Evolutionary conservation across 768 basidiomycete genomes (phyloP).

Genomic region (Leccinum aurantiacum): DNA sequence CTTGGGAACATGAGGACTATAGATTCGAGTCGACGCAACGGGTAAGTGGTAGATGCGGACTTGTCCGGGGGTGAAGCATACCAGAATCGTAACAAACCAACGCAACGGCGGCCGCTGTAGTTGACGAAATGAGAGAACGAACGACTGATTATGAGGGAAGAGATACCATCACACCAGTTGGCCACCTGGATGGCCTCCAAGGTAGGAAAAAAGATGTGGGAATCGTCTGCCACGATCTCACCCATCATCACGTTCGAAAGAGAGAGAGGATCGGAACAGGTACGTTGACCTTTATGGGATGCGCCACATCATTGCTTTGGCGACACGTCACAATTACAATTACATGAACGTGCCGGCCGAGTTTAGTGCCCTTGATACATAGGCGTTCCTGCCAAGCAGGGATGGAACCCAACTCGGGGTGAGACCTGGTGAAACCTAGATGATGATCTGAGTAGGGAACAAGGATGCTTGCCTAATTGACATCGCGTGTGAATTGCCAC

Average conservation of each 20-base stretch:
- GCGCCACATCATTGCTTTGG: background rate
- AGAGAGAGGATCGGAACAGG: too few relatives aligned
- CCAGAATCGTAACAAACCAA: slow-evolving; percentile 19
- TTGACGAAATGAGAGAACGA: background rate
- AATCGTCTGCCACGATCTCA: slow-evolving; percentile 13
- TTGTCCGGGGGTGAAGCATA: background rate
- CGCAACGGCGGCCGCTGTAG: slow-evolving; percentile 15
- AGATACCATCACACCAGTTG: slow-evolving; percentile 18
- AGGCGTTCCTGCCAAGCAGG: too few relatives aligned
- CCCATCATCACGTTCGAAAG: slow-evolving; percentile 6
- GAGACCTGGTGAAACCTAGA: too few relatives aligned
- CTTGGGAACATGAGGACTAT: slow-evolving; percentile 22
- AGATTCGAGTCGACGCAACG: background rate
- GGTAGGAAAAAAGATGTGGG: slow-evolving; percentile 7
- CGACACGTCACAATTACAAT: background rate
- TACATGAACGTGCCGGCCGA: background rate
- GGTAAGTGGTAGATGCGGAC: background rate
- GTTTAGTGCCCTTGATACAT: background rate
- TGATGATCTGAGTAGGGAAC: too few relatives aligned
- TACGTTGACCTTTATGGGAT: background rate
- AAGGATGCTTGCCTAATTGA: too few relatives aligned
- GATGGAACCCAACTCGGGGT: too few relatives aligned
- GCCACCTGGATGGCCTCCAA: slow-evolving; percentile 15
- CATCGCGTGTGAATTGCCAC: too few relatives aligned
- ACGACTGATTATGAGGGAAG: background rate